phyloP scores from a whole-genome alignment of 116 monocot genomes.

The Phalaenopsis hybrid region DNA sequence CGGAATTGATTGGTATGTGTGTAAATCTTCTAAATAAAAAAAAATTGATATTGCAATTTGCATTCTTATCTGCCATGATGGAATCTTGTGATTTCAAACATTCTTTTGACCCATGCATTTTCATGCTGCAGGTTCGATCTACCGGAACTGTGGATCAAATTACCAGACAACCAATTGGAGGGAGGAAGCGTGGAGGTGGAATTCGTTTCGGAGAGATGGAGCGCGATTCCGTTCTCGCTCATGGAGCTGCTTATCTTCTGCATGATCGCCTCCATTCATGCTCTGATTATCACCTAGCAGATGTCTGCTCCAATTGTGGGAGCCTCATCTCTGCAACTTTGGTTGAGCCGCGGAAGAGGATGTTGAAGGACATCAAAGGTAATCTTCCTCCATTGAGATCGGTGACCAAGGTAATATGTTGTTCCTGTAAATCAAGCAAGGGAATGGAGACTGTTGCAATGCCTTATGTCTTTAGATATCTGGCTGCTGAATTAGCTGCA shows the following conservation, averaged over 20 bases:
- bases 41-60: too few relatives aligned
- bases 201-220: slow-evolving; percentile 99
- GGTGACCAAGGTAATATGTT: slow-evolving; percentile 44
- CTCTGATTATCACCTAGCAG: slow-evolving; percentile 95
- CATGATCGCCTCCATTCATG: slow-evolving; percentile 92
- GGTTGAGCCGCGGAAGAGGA: slow-evolving; percentile 45
- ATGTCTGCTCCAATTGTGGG: slow-evolving; percentile 82
- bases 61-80: too few relatives aligned
- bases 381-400: slow-evolving; percentile 47
- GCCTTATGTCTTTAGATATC: slow-evolving; percentile 87
- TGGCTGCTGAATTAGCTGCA: slow-evolving; percentile 79
- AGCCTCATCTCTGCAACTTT: slow-evolving; percentile 61
- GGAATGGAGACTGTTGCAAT: slow-evolving; percentile 97
- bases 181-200: slow-evolving; percentile 91
- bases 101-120: not conserved
- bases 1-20: too few relatives aligned
- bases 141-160: slow-evolving; percentile 75
- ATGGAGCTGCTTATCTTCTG: slow-evolving; percentile 83
- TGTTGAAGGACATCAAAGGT: slow-evolving; percentile 37
- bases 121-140: slow-evolving; percentile 61
- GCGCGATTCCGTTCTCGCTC: slow-evolving; percentile 85
- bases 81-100: too few relatives aligned
- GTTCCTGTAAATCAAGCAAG: slow-evolving; percentile 59
- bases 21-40: too few relatives aligned
- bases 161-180: slow-evolving; percentile 81